Evolutionary conservation across 148 eudicot genomes (phyloP).

Genomic region (Cornus kousa): DNA sequence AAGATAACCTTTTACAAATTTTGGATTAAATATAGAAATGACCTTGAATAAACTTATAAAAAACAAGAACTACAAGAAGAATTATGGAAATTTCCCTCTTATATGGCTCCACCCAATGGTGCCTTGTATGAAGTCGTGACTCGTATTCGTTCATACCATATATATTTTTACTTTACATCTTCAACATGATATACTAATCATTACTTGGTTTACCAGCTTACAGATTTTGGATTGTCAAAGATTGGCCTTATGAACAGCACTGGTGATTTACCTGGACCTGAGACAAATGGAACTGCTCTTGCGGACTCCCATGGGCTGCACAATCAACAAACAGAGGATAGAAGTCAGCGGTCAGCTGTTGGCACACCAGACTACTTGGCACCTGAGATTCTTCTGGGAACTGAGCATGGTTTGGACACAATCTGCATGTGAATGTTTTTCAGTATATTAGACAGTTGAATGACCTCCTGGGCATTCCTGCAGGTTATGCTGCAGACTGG

Average conservation of each 20-base stretch:
- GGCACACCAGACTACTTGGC: conserved; percentile 81
- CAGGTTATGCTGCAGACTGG: conserved; percentile 81
- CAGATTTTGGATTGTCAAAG: conserved; percentile 67
- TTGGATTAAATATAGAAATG: neutral
- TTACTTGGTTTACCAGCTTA: conserved; percentile 48
- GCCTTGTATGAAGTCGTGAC: neutral
- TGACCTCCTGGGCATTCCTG: conserved; percentile 14
- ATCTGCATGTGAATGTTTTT: neutral
- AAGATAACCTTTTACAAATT: neutral
- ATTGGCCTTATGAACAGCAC: conserved; percentile 69
- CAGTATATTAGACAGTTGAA: conserved; percentile 11
- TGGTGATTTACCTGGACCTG: conserved; percentile 38
- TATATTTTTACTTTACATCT: conserved; percentile 3
- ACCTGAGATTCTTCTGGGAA: conserved; percentile 73
- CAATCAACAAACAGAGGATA: conserved; percentile 23
- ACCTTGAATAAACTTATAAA: neutral
- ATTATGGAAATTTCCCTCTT: neutral
- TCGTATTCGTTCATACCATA: neutral
- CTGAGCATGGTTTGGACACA: conserved; percentile 51
- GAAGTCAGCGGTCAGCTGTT: conserved; percentile 46
- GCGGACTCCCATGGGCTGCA: conserved; percentile 24
- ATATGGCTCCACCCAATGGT: neutral
- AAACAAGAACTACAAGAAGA: neutral
- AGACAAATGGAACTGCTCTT: conserved; percentile 23
- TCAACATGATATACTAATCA: conserved; percentile 9